Base-by-base conservation (phyloP, 805 yeast species). In the Yarrowia yakushimensis region DNA sequence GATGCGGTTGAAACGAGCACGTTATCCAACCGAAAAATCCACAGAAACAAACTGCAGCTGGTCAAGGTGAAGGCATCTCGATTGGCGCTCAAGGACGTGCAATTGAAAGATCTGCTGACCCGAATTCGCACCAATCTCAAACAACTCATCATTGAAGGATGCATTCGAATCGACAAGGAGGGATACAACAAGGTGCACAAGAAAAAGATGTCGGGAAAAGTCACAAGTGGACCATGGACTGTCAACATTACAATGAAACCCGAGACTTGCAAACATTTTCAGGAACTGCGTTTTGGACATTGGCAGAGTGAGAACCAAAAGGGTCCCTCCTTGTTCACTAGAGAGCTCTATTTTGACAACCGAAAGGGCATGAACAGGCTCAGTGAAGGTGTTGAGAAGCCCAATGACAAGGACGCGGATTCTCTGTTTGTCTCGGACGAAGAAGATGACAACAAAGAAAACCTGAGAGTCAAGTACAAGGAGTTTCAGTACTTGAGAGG, bases 1-100 rank as follows among this genome's bases (percentile, higher is more conserved):
- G 61, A 55, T 2, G 34, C 60, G 7, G 48, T 55, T 15, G 59
- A 52, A 36, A 52, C 59, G 2, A 52, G 43, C n/a, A 52, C 59
- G 17, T 11, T 52, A 12, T 22, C 59, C 17, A 52, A 52, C 34
- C 23, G 43, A 13, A 36, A 23, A 13, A 31, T 52, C 7, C 37
- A 55, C 30, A 28, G 39, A n/a, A 55, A 28, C 36, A 55, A 55
- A 18, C 34, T 59, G 43, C 52, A 25, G 15, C 54, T 59, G n/a
- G 62, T 59, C 34, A 43, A 45, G 27, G 18, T 27, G 17, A 43
- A 43, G 55, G 54, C 62, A 2, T 22, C 34, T 0, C 25, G 17
- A 8, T 22, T 59, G 17, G 8, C 30, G 1, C 39, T 55, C 15
- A 52, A 25, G 5, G 43, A 34, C 9, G 59, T 8, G 4, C 59